phyloP scores from a whole-genome alignment of 768 basidiomycete genomes.

The Lentinus tigrinus region DNA sequence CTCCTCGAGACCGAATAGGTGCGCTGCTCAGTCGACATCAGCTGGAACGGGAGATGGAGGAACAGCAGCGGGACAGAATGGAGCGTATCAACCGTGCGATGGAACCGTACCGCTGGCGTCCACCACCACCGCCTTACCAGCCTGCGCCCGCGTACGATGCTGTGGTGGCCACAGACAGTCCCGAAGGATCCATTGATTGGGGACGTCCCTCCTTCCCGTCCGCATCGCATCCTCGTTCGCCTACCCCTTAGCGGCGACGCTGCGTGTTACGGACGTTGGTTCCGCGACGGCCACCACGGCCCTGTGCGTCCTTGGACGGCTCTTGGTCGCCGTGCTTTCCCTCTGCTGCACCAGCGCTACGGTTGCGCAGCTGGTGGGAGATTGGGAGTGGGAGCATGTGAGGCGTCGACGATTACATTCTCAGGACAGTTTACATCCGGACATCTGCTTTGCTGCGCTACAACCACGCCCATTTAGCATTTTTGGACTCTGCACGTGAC shows the following conservation, averaged over 20 bases:
- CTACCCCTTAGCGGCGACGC: background rate
- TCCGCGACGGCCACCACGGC: no score
- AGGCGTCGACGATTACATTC: background rate
- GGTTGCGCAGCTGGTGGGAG: background rate
- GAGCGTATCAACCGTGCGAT: conserved; percentile 18
- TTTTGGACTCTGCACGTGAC: background rate
- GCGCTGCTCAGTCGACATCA: conserved; percentile 42
- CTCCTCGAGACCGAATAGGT: conserved; percentile 44
- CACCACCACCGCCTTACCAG: conserved; percentile 53
- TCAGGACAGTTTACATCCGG: background rate
- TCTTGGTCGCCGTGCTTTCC: no score
- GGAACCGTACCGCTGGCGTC: conserved; percentile 29
- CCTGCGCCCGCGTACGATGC: conserved; percentile 49
- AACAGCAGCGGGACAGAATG: conserved; percentile 40
- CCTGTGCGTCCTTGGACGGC: no score
- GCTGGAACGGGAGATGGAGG: conserved; percentile 51
- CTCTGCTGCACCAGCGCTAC: no score
- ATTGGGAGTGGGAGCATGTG: background rate
- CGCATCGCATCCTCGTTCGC: background rate
- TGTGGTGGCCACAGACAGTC: conserved; percentile 10
- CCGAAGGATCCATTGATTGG: background rate
- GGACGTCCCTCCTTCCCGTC: background rate
- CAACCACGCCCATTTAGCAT: background rate
- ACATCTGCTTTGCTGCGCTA: background rate
- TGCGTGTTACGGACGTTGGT: background rate